Percentiles rank a stretch among this genome's conserved stretches.
Conservation (phyloP, 805 yeast species). For the Millerozyma acaciae region DNA sequence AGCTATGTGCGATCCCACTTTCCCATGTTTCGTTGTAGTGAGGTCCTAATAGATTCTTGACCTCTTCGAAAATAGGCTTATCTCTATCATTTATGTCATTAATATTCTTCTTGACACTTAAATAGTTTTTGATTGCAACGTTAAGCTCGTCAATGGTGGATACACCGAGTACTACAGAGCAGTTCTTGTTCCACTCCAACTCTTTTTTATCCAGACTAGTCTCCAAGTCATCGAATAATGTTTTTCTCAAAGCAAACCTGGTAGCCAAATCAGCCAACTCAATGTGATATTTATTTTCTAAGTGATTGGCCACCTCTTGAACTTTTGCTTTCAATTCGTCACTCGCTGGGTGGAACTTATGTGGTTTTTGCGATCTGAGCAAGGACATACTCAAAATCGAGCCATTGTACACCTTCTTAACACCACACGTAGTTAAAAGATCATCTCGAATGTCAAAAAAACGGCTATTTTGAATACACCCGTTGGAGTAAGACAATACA, state of each 20-base stretch:
- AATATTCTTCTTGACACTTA: conserved; percentile 38
- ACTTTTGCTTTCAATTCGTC: conserved; percentile 53
- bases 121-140: conserved; percentile 56
- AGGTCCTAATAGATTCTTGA: conserved; percentile 44
- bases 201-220: conserved; percentile 6
- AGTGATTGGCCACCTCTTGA: conserved; percentile 37
- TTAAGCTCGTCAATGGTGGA: conserved; percentile 61
- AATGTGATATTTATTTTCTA: conserved; percentile 35
- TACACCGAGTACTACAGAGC: conserved; percentile 76
- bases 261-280: conserved; percentile 83
- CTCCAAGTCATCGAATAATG: conserved; percentile 39
- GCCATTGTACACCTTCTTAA: conserved; percentile 67
- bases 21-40: conserved; percentile 68
- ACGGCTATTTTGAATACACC: conserved; percentile 72
- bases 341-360: conserved; percentile 78
- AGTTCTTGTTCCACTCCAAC: conserved; percentile 20
- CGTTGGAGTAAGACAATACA: conserved; percentile 73
- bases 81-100: conserved; percentile 40
- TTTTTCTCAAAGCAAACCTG: conserved; percentile 63
- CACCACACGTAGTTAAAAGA: conserved; percentile 50
- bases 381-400: conserved; percentile 88
- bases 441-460: conserved; percentile 45
- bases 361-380: conserved; percentile 63
- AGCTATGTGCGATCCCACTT: conserved; percentile 24
- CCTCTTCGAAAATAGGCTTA: conserved; percentile 35